Conservation (phyloP, 176 grass and related monocot genomes). For the Chrysopogon serrulatus region DNA sequence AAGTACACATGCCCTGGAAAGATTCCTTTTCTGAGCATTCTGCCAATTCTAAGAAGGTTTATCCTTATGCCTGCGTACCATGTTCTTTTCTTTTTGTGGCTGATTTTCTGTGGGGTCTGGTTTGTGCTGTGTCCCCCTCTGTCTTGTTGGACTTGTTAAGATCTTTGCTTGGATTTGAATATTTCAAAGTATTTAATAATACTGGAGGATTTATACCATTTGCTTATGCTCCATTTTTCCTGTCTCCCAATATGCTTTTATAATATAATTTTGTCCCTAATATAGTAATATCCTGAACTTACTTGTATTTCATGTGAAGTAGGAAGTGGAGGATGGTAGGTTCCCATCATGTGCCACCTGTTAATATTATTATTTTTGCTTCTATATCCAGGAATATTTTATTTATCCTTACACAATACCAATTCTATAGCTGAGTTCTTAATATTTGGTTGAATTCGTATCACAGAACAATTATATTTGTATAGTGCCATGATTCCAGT, state of each 20-base stretch:
- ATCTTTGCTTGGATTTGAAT: not conserved
- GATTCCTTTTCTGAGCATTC: not conserved
- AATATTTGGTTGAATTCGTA: not conserved
- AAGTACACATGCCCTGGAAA: not conserved
- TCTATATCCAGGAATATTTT: not conserved
- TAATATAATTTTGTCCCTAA: not conserved
- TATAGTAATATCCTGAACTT: not conserved
- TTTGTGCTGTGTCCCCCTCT: not conserved
- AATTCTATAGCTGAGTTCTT: not conserved
- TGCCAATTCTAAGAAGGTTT: not conserved
- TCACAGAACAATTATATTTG: not conserved
- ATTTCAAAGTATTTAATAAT: not conserved
- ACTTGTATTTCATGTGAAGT: not conserved
- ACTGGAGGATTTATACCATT: not conserved
- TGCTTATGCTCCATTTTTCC: not conserved
- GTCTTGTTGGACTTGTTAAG: not conserved
- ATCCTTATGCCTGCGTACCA: not conserved
- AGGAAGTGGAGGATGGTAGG: not conserved
- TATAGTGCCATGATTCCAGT: not conserved
- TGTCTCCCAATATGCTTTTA: not conserved
- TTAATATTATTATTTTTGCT: not conserved
- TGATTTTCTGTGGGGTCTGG: not conserved
- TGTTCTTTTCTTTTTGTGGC: not conserved
- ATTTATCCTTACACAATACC: not conserved
- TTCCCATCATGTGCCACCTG: not conserved